phyloP scores from a whole-genome alignment of 148 eudicot species.

The Rheum nobile region DNA sequence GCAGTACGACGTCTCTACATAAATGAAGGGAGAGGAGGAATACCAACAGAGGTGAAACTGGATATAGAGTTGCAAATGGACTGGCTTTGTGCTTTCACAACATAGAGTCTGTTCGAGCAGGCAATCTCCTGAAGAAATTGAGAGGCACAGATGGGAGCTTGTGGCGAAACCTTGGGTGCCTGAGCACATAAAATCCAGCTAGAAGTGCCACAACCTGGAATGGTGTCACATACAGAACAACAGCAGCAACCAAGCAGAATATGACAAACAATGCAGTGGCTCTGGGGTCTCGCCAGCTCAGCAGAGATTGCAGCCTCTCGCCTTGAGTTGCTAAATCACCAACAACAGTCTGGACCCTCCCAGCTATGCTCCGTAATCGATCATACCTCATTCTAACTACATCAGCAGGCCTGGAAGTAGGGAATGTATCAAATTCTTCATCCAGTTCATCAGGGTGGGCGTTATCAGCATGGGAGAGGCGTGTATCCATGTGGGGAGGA shows the following conservation, averaged over 20 bases:
- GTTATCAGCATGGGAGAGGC: constrained; percentile 42
- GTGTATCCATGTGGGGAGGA: constrained; percentile 63
- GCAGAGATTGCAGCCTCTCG: constrained; percentile 47
- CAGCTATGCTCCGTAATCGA: constrained; percentile 48
- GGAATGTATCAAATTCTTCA: constrained; percentile 53
- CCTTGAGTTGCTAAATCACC: constrained; percentile 61
- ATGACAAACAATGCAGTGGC: constrained; percentile 50
- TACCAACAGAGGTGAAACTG: background rate
- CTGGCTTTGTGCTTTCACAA: constrained; percentile 15
- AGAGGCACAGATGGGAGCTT: constrained; percentile 53
- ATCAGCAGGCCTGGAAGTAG: constrained; percentile 45
- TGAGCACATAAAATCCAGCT: constrained; percentile 41
- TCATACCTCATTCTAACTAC: constrained; percentile 48
- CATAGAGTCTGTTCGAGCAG: constrained; percentile 59
- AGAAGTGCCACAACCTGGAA: constrained; percentile 45
- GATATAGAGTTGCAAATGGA: constrained; percentile 3
- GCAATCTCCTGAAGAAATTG: constrained; percentile 55
- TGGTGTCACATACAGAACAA: constrained; percentile 46
- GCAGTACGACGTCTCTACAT: background rate
- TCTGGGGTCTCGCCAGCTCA: constrained; percentile 59
- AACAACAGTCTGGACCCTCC: constrained; percentile 50
- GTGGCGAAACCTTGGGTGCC: constrained; percentile 57
- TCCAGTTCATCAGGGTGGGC: constrained; percentile 55
- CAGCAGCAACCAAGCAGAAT: constrained; percentile 47
- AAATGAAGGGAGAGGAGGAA: constrained; percentile 1